Evolutionary conservation across 2,329 filamentous ascomycete species (phyloP), one percentile per base, ranked within the genome.

Genomic region (Colletotrichum graminicola): DNA sequence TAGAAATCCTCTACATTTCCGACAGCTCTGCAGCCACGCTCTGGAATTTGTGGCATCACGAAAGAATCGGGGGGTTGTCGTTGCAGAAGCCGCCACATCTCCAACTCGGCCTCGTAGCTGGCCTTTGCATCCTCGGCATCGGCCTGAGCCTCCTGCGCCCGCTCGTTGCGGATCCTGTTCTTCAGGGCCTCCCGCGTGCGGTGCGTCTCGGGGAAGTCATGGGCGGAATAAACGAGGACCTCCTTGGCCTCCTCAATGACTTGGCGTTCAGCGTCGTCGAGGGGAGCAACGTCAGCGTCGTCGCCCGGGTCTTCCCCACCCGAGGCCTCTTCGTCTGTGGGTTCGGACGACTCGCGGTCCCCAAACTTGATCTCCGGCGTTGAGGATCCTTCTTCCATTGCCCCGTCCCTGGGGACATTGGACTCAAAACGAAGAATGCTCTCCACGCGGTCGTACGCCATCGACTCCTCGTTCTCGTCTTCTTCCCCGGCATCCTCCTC

Each of bases 401-500:
- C 29, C 5, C 23, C 23, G 26, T 43, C 29, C 23, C 57, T 41
- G 16, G 23, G n/a, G 16, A n/a, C 36, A 36, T 59, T 57, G 12
- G 47, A n/a, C 1, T 68, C 57, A 6, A 66, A 39, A 3, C 68
- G 79, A 2, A 88, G 79, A 0, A 77, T 78, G 1, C 75, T 73
- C 75, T 87, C 86, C 11, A 87, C 82, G 39, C 84, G 80, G 21
- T 84, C 79, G 72, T 84, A 86, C 0, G 80, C 74, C 80, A 87
- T 80, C 16, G 77, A 76, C 7, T 75, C 75, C 12, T 63, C 66
- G 11, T 75, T 73, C 5, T 75, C 75, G 11, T 63, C 66, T 12
- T 75, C 73, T 8, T 75, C 57, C 14, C 74, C 71, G 5, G n/a
- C 64, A 23, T 47, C 59, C 18, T 54, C 54, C 21, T 45, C 63